Percentiles rank a stretch among this genome's conserved stretches.
phyloP scores from a whole-genome alignment of 805 yeast species.

The Wickerhamomyces ciferrii region DNA sequence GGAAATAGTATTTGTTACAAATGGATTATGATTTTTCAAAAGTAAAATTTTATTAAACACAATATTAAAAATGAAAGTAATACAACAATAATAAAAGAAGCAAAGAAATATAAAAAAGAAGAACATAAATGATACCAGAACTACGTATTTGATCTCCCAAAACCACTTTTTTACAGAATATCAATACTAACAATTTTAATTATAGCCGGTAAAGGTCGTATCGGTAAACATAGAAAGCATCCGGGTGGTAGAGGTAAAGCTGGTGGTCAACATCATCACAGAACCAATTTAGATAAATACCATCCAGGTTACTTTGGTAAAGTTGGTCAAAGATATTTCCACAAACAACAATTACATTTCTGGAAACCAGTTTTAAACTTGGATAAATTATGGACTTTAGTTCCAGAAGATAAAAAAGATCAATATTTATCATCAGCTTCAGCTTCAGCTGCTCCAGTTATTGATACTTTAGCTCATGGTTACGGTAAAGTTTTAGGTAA shows the following conservation, averaged over 20 bases:
- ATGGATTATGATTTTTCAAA: no score
- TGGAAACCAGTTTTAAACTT: conserved; percentile 98
- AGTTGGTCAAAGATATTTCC: conserved; percentile 99
- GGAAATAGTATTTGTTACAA: no score
- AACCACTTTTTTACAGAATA: background rate
- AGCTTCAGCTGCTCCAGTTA: conserved; percentile 93
- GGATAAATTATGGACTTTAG: conserved; percentile 97
- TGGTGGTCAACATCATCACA: conserved; percentile 99
- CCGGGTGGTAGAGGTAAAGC: conserved; percentile 99
- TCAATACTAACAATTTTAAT: conserved; percentile 19
- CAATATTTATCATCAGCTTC: conserved; percentile 83
- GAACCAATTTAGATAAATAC: conserved; percentile 99
- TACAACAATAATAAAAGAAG: no score
- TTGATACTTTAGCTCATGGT: conserved; percentile 98
- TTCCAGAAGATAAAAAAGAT: conserved; percentile 91
- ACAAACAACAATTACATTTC: conserved; percentile 88
- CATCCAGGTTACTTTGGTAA: conserved; percentile 99
- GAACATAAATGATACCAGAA: no score
- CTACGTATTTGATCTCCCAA: no score
- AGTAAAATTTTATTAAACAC: no score
- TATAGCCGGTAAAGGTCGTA: conserved; percentile 99
- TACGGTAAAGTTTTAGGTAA: conserved; percentile 99
- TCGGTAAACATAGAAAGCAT: conserved; percentile 99
- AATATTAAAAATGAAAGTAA: no score
- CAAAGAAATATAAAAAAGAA: no score